Evolutionary conservation across 768 basidiomycete genomes (phyloP).

Genomic region (Boletus pseudopeckii): DNA sequence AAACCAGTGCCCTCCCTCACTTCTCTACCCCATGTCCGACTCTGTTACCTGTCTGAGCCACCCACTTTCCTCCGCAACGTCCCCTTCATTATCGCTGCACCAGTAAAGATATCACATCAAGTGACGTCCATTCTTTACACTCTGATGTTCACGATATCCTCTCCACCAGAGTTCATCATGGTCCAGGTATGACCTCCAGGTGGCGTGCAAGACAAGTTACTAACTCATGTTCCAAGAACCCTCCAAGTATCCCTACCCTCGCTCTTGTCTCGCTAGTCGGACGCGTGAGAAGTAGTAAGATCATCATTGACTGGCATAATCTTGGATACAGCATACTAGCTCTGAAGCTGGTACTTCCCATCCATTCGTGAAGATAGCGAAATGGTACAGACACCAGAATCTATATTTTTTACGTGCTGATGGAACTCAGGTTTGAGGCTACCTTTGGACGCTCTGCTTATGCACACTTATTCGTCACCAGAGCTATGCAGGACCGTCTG

Average conservation of each 20-base stretch:
- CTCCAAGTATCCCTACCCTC: conserved; percentile 93
- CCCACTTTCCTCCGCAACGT: conserved; percentile 49
- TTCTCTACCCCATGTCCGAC: conserved; percentile 57
- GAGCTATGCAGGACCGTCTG: conserved; percentile 76
- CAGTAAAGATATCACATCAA: conserved; percentile 77
- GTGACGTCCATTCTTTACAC: conserved; percentile 56
- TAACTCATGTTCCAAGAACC: conserved; percentile 59
- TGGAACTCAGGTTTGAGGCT: conserved; percentile 66
- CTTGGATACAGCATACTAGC: conserved; percentile 92
- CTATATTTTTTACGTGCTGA: conserved; percentile 2
- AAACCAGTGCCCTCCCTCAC: conserved; percentile 72
- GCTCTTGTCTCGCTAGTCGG: conserved; percentile 77
- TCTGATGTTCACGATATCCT: conserved; percentile 55
- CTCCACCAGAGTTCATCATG: conserved; percentile 80
- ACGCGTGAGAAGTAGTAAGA: conserved; percentile 64
- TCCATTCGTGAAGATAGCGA: conserved; percentile 68
- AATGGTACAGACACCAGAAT: conserved; percentile 48
- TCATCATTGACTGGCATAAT: conserved; percentile 99
- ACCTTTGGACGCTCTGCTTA: conserved; percentile 78
- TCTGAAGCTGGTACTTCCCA: conserved; percentile 67
- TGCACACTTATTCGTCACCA: conserved; percentile 91
- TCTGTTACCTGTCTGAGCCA: conserved; percentile 66
- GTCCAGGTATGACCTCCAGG: conserved; percentile 66
- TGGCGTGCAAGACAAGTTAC: background rate
- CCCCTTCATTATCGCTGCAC: conserved; percentile 72